These are phyloP conservation scores for Penicillium nordicum DNA, from an alignment of 2,329 filamentous ascomycete genomes.

Conservation along the genomic window DNA sequence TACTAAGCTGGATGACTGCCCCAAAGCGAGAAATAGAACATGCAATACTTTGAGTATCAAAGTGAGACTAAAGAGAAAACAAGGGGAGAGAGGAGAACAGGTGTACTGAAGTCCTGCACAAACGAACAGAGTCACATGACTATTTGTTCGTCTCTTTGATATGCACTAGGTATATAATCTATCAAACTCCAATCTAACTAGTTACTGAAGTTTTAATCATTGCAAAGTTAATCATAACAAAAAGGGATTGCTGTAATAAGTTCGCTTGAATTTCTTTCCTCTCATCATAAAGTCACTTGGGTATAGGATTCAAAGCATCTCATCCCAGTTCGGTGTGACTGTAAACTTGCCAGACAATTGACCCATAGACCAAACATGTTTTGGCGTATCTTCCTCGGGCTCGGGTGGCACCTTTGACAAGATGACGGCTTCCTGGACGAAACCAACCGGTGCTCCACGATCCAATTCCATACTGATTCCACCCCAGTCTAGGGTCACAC, in stretches of 20 bases:
- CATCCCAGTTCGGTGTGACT: conserved; percentile 59
- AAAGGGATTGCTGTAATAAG: background rate
- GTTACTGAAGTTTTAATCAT: background rate
- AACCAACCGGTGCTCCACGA: conserved; percentile 55
- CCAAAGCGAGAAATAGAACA: background rate
- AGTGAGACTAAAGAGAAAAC: background rate
- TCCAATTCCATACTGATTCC: conserved; percentile 57
- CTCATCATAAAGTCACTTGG: background rate
- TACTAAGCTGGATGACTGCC: background rate
- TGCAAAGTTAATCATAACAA: background rate
- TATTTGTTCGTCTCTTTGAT: background rate
- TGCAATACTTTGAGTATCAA: background rate
- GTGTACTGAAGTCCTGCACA: background rate
- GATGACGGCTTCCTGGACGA: conserved; percentile 59
- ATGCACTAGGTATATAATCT: background rate
- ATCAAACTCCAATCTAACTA: background rate
- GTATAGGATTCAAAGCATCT: conserved; percentile 39
- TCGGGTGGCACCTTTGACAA: conserved; percentile 22
- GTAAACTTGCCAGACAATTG: conserved; percentile 64
- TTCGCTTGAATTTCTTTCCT: background rate
- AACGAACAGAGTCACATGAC: background rate
- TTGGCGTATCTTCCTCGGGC: conserved; percentile 29
- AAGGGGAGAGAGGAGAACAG: background rate
- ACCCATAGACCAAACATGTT: conserved; percentile 55
- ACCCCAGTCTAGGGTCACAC: conserved; percentile 61